Base-by-base conservation (phyloP, 1,284 basidiomycete species). In the Sporisorium scitamineum region DNA sequence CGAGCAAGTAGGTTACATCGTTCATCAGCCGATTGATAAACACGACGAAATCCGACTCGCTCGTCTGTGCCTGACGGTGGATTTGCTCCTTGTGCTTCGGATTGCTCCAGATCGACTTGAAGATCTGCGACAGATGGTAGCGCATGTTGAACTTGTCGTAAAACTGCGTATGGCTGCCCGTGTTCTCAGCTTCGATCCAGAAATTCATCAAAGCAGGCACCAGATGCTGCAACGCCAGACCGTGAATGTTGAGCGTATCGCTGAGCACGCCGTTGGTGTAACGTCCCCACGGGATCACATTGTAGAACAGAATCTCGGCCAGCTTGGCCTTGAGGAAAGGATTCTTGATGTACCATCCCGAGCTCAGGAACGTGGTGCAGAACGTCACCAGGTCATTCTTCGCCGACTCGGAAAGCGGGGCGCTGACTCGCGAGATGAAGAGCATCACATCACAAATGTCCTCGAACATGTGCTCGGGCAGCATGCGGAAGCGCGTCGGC, bases 1-100 rank as follows among this genome's bases (percentile, higher is more conserved):
- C 96, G 88, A 99, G 91, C 69, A 99, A 91, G 86, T 95, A 99
- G 1, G 97, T 99, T 50, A 97, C 95, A 83, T 99, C 97, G 89
- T 97, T 98, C 89, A 99, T 97, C 90, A 99, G 92, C 79, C 98
- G 89, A 86, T 99, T 99, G 87, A 95, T 90, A 86, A 99, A 99
- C 59, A 93, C 92, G 69, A 98, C 92, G 56, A 85, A 85, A 34
- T 78, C 72, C 22, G 71, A 60, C 14, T 63, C 65, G 50, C 73
- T 66, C 27, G 61, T 70, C 42, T 53, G 45, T 16, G 84, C 77
- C 54, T 79, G 78, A 14, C 53, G 54, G 31, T 80, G 79, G 29
- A 85, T 70, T 47, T 80, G 81, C 70, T 76, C 57, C 63, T 77
- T 81, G 72, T 85, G 84, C 53, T 79, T 64, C 24, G 80, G 72